These are phyloP conservation scores for Clonostachys rosea DNA, from an alignment of 2,329 filamentous ascomycete species.

Conservation along the genomic window DNA sequence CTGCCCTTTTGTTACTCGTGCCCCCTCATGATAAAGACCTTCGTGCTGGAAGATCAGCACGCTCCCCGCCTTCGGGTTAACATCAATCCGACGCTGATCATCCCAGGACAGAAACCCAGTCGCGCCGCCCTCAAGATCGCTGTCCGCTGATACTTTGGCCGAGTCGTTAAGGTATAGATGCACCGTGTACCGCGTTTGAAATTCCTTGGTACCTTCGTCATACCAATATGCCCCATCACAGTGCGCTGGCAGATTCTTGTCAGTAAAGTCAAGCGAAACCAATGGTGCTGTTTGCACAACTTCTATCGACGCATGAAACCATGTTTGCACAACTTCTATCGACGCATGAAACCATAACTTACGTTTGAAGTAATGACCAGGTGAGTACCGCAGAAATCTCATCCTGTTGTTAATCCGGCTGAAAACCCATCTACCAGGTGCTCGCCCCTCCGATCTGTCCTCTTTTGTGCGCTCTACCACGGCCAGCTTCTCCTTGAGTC, in stretches of 20 bases:
- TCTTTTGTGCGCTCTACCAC: constrained; percentile 16
- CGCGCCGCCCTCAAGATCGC: constrained; percentile 42
- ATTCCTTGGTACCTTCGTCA: constrained; percentile 34
- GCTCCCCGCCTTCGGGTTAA: constrained; percentile 51
- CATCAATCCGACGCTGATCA: constrained; percentile 36
- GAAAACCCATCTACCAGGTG: constrained; percentile 31
- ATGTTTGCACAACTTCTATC: too few species aligned
- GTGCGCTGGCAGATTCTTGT: constrained; percentile 42
- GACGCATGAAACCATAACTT: constrained; percentile 7
- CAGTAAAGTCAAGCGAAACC: too few species aligned
- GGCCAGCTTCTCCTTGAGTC: constrained; percentile 32
- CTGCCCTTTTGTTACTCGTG: constrained; percentile 40
- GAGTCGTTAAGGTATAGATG: constrained; percentile 42
- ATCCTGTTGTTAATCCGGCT: constrained; percentile 64
- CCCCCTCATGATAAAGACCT: constrained; percentile 46
- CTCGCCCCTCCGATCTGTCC: constrained; percentile 3
- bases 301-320: too few species aligned
- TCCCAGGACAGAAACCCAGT: constrained; percentile 47
- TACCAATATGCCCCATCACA: constrained; percentile 62
- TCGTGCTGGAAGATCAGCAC: constrained; percentile 57
- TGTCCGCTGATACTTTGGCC: constrained; percentile 7
- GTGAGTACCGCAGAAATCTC: constrained; percentile 69
- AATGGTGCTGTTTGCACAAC: too few species aligned
- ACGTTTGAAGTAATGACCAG: constrained; percentile 68
- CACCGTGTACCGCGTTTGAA: constrained; percentile 46